A percentile compares a stretch with the other conserved stretches of the same genome.
Evolutionary conservation across 371 early-diverging fungal genomes (phyloP).

Genomic region (Apophysomyces sp.): DNA sequence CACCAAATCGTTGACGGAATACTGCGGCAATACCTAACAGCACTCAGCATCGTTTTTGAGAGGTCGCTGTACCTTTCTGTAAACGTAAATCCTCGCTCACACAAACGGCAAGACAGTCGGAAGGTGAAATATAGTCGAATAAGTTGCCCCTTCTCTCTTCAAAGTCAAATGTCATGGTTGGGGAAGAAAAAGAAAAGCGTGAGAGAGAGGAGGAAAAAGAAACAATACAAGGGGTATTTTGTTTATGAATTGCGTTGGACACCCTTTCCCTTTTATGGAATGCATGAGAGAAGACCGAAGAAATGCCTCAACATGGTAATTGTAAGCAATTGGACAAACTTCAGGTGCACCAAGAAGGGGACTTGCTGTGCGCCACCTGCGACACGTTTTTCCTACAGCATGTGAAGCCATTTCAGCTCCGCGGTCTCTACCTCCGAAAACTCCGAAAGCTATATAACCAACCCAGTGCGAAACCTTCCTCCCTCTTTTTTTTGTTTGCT

Average conservation of each 20-base stretch:
- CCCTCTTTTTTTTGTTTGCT: too few relatives aligned
- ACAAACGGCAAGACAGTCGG: slow-evolving; percentile 24
- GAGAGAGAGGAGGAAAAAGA: slow-evolving; percentile 5
- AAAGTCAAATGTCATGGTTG: slow-evolving; percentile 41
- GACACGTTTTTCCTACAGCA: too few relatives aligned
- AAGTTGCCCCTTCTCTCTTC: slow-evolving; percentile 32
- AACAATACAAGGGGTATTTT: neutral
- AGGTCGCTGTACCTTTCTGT: slow-evolving; percentile 33
- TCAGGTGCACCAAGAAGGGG: too few relatives aligned
- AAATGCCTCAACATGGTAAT: neutral
- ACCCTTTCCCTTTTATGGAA: neutral
- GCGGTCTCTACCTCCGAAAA: too few relatives aligned
- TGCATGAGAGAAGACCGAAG: neutral
- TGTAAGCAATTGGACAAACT: neutral
- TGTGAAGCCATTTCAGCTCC: too few relatives aligned
- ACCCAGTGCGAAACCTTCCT: too few relatives aligned
- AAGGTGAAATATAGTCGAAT: slow-evolving; percentile 17
- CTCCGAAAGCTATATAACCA: too few relatives aligned
- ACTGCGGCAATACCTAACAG: slow-evolving; percentile 12
- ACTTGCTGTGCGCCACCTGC: too few relatives aligned
- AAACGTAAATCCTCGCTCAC: slow-evolving; percentile 31
- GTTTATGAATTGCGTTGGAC: neutral
- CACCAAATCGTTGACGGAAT: slow-evolving; percentile 26
- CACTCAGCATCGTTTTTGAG: neutral
- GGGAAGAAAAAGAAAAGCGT: slow-evolving; percentile 6